Base-by-base conservation (phyloP, 768 basidiomycete genomes). In the Xerocomellus chrysenteron region DNA sequence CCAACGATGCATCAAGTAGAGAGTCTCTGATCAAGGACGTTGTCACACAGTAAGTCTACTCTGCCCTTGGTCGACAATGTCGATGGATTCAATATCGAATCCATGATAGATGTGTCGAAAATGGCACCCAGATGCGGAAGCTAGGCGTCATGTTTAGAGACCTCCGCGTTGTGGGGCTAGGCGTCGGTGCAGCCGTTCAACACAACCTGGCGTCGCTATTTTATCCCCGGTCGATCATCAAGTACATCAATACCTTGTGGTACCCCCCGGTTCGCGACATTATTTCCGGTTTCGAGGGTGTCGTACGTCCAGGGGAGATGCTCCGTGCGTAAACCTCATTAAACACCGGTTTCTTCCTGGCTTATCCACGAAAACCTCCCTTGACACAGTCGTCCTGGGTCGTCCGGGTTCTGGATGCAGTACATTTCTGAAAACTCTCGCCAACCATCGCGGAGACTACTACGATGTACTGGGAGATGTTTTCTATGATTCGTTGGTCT, bases 261-360 rank as follows among this genome's bases (percentile, higher is more conserved):
- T 85, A 87, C 50, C 89, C 90, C 3, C 81, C 84, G 3, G 69
- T 86, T 7, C 79, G 84, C 13, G 80, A 79, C 55, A 88, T 90
- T 46, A 72, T 92, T 36, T 74, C 77, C 19, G 79, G 76, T 14
- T 85, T 90, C 56, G 82, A 86, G 40, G 88, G 87, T 10, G 75
- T 82, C 2, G 76, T 90, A 13, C 77, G 81, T 5, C 81, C 86
- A 0, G 87, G 87, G 16, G 87, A 91, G 72, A 90, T 92, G 90
- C 77, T 89, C 35, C 75, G 90, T 84, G 62, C 60, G 77, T 79
- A 75, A 76, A 3, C 73, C 16, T 69, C 76, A 8, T 16, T 39
- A 21, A 21, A 21, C 30, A 19, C 3, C 7, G 9, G 8, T 46
- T 35, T 32, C 50, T 19, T 26, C 17, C 14, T 24, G 5, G 16